These are phyloP conservation scores for Bidens hawaiensis DNA, from an alignment of 140 eudicot species.

Conservation along the genomic window DNA sequence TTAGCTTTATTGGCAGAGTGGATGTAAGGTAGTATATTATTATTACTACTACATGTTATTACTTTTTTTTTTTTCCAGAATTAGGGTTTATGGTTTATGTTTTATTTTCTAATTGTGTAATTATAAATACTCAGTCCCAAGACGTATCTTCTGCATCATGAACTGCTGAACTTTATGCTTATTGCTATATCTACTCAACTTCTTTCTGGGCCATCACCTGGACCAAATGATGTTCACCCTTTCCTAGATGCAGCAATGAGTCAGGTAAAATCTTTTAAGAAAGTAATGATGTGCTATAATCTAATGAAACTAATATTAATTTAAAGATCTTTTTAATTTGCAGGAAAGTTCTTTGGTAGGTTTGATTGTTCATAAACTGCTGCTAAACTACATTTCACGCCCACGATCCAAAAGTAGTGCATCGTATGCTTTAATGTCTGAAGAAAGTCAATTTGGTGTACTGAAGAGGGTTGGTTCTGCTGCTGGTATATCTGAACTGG, in stretches of 20 bases:
- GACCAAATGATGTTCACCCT: conserved; percentile 81
- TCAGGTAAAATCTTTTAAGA: conserved; percentile 44
- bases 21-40: conserved; percentile 61
- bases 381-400: conserved; percentile 59
- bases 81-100: conserved; percentile 1
- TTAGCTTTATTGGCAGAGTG: conserved; percentile 70
- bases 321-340: conserved; percentile 6
- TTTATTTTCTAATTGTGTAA: conserved; percentile 29
- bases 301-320: not conserved
- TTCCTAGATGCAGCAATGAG: conserved; percentile 76
- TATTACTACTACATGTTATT: too few species aligned
- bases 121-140: conserved; percentile 41
- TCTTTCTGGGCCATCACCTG: conserved; percentile 89
- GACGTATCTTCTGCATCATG: conserved; percentile 79
- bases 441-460: not conserved
- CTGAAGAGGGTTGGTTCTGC: too few species aligned
- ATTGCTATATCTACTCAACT: conserved; percentile 95
- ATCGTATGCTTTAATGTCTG: conserved; percentile 12
- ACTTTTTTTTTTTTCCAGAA: too few species aligned
- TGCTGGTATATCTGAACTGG: too few species aligned
- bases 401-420: conserved; percentile 45
- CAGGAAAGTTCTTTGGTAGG: conserved; percentile 70
- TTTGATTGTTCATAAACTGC: conserved; percentile 60
- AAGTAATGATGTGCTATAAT: not conserved
- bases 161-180: conserved; percentile 88